Base-by-base conservation (phyloP, 371 early-diverging fungal genomes). In the Gilbertella persicaria region DNA sequence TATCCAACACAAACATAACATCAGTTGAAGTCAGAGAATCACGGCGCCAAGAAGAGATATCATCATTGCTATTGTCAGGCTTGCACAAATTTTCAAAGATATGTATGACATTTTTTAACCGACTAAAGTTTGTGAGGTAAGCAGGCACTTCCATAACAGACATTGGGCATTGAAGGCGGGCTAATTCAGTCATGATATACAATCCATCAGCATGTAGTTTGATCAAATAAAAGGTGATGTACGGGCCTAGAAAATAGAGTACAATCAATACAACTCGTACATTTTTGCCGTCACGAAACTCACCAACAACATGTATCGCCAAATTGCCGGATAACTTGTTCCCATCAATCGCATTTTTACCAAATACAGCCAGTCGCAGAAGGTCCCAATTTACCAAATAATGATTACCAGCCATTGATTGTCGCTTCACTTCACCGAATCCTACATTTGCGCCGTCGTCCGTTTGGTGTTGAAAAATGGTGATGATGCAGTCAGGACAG, bases 381-480 rank as follows among this genome's bases (percentile, higher is more conserved):
- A 63, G 55, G 23, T 62, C 63, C 59, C 54, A 66, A 38, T 55
- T 59, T 35, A 62, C 54, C 62, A 58, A 56, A 41, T 58, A 50
- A 40, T 64, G 57, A 17, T 56, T 38, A 13, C 50, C 30, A 30
- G 65, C 53, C 57, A 53, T 60, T 23, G 60, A 55, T 0, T 30
- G 19, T 50, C 16, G 25, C 24, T 65, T 58, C 30, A 58, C 62
- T 47, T 62, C 67, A 45, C 46, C 56, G 35, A 45, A 58, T 3
- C 59, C 59, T 10, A 61, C 5, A 35, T 58, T 58, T 20, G 52
- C 20, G 25, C 48, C 56, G 39, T 36, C 45, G 36, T 66, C 62
- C 13, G 53, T 66, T 43, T 61, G 53, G 30, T 66, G 50, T 0
- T 46, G 55, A 12, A 50, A 56, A 19, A 24, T 13, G 28, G 35